These are phyloP conservation scores for Penstemon barbatus DNA, from an alignment of 257 asterid genomes.

Conservation along the genomic window DNA sequence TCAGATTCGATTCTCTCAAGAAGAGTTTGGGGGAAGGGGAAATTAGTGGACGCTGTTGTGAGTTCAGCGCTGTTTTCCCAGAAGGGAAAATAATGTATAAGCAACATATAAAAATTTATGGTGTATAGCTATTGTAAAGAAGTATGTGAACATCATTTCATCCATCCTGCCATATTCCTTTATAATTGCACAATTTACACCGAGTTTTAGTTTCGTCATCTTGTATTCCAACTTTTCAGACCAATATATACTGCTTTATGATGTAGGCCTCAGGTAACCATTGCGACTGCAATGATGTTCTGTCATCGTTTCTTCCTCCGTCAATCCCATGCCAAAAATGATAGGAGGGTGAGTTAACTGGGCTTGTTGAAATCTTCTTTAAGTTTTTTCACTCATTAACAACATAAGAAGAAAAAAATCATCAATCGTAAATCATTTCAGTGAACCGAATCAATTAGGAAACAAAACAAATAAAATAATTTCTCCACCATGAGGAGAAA, in stretches of 20 bases:
- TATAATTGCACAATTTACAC: background rate
- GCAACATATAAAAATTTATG: background rate
- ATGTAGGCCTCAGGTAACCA: constrained; percentile 44
- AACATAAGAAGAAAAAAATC: too few relatives aligned
- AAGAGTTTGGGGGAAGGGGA: background rate
- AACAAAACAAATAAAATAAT: too few relatives aligned
- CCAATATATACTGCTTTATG: background rate
- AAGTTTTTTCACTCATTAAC: too few relatives aligned
- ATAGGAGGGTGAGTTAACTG: constrained; percentile 34
- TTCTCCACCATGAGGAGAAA: too few relatives aligned
- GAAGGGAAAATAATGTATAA: too few relatives aligned
- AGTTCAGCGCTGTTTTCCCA: background rate
- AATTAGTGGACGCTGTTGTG: background rate
- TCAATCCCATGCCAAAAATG: constrained; percentile 40
- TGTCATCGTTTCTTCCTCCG: constrained; percentile 47
- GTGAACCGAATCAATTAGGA: too few relatives aligned
- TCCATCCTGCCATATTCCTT: background rate
- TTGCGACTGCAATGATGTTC: constrained; percentile 38
- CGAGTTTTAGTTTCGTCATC: background rate
- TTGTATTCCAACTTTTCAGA: background rate
- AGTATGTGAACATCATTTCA: background rate
- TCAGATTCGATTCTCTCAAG: background rate
- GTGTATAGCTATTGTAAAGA: background rate
- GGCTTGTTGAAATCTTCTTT: too few relatives aligned
- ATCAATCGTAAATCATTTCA: too few relatives aligned